Base-by-base conservation (phyloP, 2,329 filamentous ascomycete genomes). In the Shiraia bambusicola region DNA sequence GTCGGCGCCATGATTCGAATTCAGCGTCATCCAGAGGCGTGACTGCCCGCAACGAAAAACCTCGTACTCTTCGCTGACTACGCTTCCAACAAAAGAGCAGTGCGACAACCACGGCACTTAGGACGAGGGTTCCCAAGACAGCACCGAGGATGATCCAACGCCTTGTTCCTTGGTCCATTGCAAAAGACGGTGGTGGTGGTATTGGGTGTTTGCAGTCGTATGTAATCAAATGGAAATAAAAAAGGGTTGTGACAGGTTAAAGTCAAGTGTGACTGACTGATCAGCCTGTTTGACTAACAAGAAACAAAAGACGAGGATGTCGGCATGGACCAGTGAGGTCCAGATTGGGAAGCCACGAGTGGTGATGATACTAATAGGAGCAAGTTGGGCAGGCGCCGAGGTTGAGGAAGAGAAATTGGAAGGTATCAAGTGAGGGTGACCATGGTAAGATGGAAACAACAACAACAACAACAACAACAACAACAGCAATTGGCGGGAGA, bases 21-120 rank as follows among this genome's bases (percentile, higher is more conserved):
- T 67, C 66, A 41, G 66, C 66, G 31, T 70, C 66, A 50, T 69
- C 65, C 31, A 70, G 49, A 37, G 67, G 67, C 27, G 67, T 70
- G 24, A 67, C 65, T 15, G 66, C 60, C 47, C 67, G 63, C 34
- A 66, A 49, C 12, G 64, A 61, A 50, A 70, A 69, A 16, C 61
- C 56, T 46, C 63, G 58, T 28, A 63, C 51, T 51, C 52, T 55
- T 52, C 52, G 64, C 52, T 63, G 60, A 19, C 58, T 61, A 27
- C 66, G 60, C 46, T 61, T 61, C 54, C 59, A 59, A 42, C 58
- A 60, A 32, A 63, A 66, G 29, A 68, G 57, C 17, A 58, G 37
- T 13, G 64, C 49, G 34, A 63, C 58, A 19, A 54, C 39, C 27
- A 56, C 52, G 17, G 60, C 51, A 11, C 50, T 40, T 13, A 68